Evolutionary conservation across 768 basidiomycete genomes (phyloP).

Genomic region (Tylopilus felleus): DNA sequence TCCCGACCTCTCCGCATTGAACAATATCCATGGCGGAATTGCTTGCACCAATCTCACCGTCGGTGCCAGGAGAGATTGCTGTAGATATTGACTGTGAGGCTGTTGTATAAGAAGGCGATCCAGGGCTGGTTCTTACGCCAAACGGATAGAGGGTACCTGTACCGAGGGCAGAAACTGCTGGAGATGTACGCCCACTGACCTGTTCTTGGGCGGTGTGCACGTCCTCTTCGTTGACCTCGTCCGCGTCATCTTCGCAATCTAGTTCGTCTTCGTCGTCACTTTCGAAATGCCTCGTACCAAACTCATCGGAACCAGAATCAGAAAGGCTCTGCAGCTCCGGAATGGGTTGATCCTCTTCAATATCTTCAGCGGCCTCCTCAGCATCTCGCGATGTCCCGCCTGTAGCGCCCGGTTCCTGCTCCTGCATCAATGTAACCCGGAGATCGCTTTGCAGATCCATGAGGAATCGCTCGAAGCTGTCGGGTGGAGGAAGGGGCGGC

Average conservation of each 20-base stretch:
- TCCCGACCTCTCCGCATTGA: background rate
- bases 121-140: conserved; percentile 1
- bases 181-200: conserved; percentile 25
- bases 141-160: conserved; percentile 9
- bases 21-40: conserved; percentile 3
- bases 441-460: conserved; percentile 75
- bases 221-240: conserved; percentile 27
- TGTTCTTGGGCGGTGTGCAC: conserved; percentile 23
- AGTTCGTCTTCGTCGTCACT: conserved; percentile 28
- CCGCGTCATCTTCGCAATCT: conserved; percentile 28
- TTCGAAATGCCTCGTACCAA: conserved; percentile 10
- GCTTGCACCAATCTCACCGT: background rate
- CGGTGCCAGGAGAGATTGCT: conserved; percentile 1
- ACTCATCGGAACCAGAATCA: conserved; percentile 30
- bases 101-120: conserved; percentile 2
- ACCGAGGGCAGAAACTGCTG: conserved; percentile 23
- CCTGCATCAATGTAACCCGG: conserved; percentile 54
- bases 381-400: conserved; percentile 4
- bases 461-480: conserved; percentile 79
- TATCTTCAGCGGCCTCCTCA: conserved; percentile 14
- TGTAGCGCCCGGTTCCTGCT: conserved; percentile 12
- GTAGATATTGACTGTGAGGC: conserved; percentile 11
- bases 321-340: conserved; percentile 26
- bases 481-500: conserved; percentile 45
- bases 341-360: conserved; percentile 16